Evolutionary conservation across 176 grass and related monocot species (phyloP).

Genomic region (Musa itinerans): DNA sequence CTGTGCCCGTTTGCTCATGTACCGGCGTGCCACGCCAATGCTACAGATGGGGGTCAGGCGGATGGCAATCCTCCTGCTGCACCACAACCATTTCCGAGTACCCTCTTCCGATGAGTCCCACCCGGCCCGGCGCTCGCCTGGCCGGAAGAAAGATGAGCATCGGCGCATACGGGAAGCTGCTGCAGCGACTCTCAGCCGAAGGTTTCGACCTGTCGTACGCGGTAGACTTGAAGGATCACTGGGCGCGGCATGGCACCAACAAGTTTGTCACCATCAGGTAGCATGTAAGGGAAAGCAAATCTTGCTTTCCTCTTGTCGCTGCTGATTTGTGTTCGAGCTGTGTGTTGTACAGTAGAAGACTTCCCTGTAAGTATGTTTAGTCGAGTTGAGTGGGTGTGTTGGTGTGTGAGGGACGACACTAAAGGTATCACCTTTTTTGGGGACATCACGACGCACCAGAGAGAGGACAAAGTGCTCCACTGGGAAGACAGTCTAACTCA

Average conservation of each 20-base stretch:
- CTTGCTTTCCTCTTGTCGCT: not conserved
- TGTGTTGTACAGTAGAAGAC: too few species aligned
- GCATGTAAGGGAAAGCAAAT: not conserved
- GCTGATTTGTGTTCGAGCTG: too few species aligned
- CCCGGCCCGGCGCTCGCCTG: conserved; percentile 17
- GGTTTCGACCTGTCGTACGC: not conserved
- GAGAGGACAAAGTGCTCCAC: not conserved
- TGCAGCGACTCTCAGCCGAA: conserved; percentile 17
- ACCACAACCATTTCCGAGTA: conserved; percentile 25
- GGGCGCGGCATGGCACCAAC: not conserved
- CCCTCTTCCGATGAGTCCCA: conserved; percentile 25
- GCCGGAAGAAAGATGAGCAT: conserved; percentile 30
- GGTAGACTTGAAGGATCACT: not conserved
- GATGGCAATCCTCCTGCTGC: conserved; percentile 31
- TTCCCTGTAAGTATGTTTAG: too few species aligned
- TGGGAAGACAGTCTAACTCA: not conserved
- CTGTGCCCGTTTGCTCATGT: conserved; percentile 23
- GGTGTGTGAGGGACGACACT: too few species aligned
- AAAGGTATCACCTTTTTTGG: not conserved
- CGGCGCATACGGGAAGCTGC: conserved; percentile 23
- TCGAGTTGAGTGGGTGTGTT: too few species aligned
- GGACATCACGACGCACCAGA: not conserved
- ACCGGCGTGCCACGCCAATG: conserved; percentile 18
- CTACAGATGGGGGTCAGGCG: conserved; percentile 22
- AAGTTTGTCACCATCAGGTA: not conserved